Conservation (phyloP, 495 filamentous ascomycete genomes). For the Penicillium ochrochloron region DNA sequence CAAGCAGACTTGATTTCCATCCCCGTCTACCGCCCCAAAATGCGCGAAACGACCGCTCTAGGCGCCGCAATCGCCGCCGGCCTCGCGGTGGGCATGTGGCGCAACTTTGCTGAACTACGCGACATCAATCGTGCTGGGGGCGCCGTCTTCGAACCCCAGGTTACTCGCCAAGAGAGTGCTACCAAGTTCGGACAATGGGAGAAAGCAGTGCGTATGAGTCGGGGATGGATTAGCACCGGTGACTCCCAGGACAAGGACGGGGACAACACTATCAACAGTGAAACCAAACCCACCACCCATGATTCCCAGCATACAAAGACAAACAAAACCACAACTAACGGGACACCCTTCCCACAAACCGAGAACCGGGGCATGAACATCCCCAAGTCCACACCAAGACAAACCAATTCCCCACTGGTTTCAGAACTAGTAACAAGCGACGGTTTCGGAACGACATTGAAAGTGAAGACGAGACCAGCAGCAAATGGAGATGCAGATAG, state of each 20-base stretch:
- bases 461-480: conserved; percentile 16
- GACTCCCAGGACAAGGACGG: not conserved
- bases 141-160: conserved; percentile 71
- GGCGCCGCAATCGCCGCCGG: conserved; percentile 96
- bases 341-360: not conserved
- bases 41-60: conserved; percentile 93
- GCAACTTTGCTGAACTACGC: conserved; percentile 75
- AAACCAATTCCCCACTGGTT: conserved; percentile 15
- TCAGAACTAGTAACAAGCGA: conserved; percentile 7
- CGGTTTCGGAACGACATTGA: conserved; percentile 6
- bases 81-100: conserved; percentile 83
- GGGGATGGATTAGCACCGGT: conserved; percentile 64
- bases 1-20: conserved; percentile 52
- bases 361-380: conserved; percentile 4
- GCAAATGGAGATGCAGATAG: conserved; percentile 16
- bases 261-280: not conserved
- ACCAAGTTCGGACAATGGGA: conserved; percentile 77
- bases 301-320: not conserved
- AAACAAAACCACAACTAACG: not conserved
- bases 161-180: conserved; percentile 62
- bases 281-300: not conserved
- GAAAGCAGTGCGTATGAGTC: conserved; percentile 83
- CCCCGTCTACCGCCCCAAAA: conserved; percentile 55
- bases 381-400: not conserved
- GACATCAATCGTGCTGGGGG: conserved; percentile 76